Conservation (phyloP, 2,329 filamentous ascomycete species). For the Neurospora sp. region DNA sequence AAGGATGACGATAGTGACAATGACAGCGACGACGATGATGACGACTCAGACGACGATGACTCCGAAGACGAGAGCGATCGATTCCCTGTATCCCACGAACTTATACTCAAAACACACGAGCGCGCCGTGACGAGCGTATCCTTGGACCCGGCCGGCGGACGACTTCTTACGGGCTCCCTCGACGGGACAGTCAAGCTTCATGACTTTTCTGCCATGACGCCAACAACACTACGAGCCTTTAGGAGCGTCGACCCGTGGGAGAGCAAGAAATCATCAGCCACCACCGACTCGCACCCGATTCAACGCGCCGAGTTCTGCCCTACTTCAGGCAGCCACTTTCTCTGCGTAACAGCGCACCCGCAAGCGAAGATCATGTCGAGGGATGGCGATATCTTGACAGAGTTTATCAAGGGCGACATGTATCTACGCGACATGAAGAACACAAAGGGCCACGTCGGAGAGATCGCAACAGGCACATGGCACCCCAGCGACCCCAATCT, state of each 20-base stretch:
- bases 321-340: slow-evolving; percentile 65
- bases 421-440: slow-evolving; percentile 96
- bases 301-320: slow-evolving; percentile 83
- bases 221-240: slow-evolving; percentile 88
- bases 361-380: slow-evolving; percentile 84
- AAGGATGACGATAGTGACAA: slow-evolving; percentile 30
- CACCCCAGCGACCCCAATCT: slow-evolving; percentile 77
- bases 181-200: slow-evolving; percentile 90
- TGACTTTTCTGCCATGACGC: slow-evolving; percentile 92
- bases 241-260: slow-evolving; percentile 81
- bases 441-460: slow-evolving; percentile 92
- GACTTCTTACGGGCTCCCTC: slow-evolving; percentile 81
- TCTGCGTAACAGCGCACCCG: slow-evolving; percentile 80
- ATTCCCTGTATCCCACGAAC: slow-evolving; percentile 85
- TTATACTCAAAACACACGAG: slow-evolving; percentile 87
- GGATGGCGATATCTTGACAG: slow-evolving; percentile 75
- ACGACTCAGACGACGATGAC: slow-evolving; percentile 41
- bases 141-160: slow-evolving; percentile 73
- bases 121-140: slow-evolving; percentile 76
- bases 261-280: slow-evolving; percentile 58
- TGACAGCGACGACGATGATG: slow-evolving; percentile 36
- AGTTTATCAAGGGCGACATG: slow-evolving; percentile 98
- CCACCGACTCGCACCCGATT: slow-evolving; percentile 76
- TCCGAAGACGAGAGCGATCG: slow-evolving; percentile 68
- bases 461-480: slow-evolving; percentile 84